phyloP scores from a whole-genome alignment of 1,284 basidiomycete genomes.

The Peniophora sp. region DNA sequence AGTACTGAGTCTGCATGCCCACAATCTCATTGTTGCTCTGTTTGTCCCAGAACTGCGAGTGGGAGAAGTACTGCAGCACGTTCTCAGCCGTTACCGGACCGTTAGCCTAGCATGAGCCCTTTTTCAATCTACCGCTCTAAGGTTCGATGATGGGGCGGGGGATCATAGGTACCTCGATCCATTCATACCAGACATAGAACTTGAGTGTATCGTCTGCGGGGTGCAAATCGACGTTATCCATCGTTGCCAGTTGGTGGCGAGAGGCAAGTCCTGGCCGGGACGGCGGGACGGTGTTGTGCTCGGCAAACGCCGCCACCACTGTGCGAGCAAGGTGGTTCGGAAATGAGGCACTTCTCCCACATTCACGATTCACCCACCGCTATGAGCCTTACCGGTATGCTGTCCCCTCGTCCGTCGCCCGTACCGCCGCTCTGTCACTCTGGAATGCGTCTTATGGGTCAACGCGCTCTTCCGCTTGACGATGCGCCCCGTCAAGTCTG shows the following conservation, averaged over 20 bases:
- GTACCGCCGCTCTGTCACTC: too few species aligned
- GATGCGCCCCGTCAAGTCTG: not conserved
- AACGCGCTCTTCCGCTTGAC: too few species aligned
- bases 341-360: not conserved
- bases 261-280: not conserved
- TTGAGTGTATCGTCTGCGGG: conserved; percentile 74
- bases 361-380: not conserved
- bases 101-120: conserved; percentile 42
- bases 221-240: conserved; percentile 69
- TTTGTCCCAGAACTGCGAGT: conserved; percentile 86
- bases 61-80: conserved; percentile 80
- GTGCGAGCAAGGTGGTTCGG: not conserved
- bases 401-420: too few species aligned
- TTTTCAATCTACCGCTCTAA: too few species aligned
- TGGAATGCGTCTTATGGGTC: too few species aligned
- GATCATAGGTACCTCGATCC: conserved; percentile 52
- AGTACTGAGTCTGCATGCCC: conserved; percentile 83
- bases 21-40: conserved; percentile 84
- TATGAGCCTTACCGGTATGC: not conserved
- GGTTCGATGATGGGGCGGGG: too few species aligned
- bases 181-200: conserved; percentile 83
- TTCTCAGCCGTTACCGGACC: conserved; percentile 68
- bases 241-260: conserved; percentile 21
- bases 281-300: not conserved
- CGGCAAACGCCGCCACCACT: not conserved